A percentile compares a stretch with the other conserved stretches of the same genome.
phyloP scores from a whole-genome alignment of 2,329 filamentous ascomycete species.

The Leptoxyphium fumago region DNA sequence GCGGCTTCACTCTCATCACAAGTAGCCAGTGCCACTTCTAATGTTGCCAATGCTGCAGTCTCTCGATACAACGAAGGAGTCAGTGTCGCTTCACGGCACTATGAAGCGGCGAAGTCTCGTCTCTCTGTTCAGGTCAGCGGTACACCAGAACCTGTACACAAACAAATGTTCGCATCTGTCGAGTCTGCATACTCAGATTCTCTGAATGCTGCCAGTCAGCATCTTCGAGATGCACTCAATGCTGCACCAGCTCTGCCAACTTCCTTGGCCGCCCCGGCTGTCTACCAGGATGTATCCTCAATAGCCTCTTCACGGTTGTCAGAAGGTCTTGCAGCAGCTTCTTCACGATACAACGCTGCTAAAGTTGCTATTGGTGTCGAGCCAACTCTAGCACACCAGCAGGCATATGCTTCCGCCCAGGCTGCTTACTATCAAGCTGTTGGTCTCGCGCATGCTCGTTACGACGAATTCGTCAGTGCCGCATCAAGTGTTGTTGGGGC shows the following conservation, averaged over 20 bases:
- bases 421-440: slow-evolving; percentile 65
- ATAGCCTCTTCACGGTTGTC: slow-evolving; percentile 56
- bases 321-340: slow-evolving; percentile 56
- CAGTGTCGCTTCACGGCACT: slow-evolving; percentile 51
- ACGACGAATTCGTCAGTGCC: slow-evolving; percentile 57
- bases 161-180: slow-evolving; percentile 54
- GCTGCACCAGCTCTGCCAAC: slow-evolving; percentile 21
- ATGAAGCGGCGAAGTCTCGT: slow-evolving; percentile 51
- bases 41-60: slow-evolving; percentile 34
- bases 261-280: slow-evolving; percentile 25
- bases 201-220: slow-evolving; percentile 45
- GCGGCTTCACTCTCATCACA: slow-evolving; percentile 15
- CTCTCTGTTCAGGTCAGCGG: slow-evolving; percentile 54
- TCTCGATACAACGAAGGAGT: slow-evolving; percentile 50
- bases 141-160: slow-evolving; percentile 52
- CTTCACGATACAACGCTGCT: slow-evolving; percentile 55
- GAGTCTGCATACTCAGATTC: slow-evolving; percentile 54
- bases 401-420: slow-evolving; percentile 44
- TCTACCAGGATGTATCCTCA: slow-evolving; percentile 44
- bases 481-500: slow-evolving; percentile 57
- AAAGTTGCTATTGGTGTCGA: slow-evolving; percentile 51
- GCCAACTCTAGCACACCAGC: slow-evolving; percentile 41
- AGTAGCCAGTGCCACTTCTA: slow-evolving; percentile 16
- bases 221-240: slow-evolving; percentile 42
- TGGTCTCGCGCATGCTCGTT: slow-evolving; percentile 63